Percentiles rank a stretch among this genome's conserved stretches.
These are phyloP conservation scores for Priceomyces fermenticarens DNA, from an alignment of 805 yeast species.

Conservation along the genomic window DNA sequence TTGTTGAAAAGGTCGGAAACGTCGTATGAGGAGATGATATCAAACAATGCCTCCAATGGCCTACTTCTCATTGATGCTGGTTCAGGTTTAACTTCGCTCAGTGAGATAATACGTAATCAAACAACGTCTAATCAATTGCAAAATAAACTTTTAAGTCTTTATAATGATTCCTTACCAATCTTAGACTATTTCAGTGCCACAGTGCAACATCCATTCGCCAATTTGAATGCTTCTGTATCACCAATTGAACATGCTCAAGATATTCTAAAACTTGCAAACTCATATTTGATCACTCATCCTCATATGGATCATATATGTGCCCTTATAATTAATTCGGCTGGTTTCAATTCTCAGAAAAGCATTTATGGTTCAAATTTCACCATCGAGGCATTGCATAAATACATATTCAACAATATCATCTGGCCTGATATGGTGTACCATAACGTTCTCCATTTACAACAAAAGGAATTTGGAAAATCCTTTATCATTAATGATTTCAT, in stretches of 20 bases:
- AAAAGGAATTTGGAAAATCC: constrained; percentile 10
- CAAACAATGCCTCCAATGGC: constrained; percentile 22
- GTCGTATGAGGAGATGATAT: constrained; percentile 37
- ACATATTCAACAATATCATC: constrained; percentile 67
- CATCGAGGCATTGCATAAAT: constrained; percentile 45
- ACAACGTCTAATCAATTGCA: constrained; percentile 3
- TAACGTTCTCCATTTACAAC: constrained; percentile 20
- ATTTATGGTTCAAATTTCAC: constrained; percentile 57
- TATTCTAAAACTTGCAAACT: constrained; percentile 35
- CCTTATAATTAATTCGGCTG: constrained; percentile 69
- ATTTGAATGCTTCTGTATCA: constrained; percentile 11
- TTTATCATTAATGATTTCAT: constrained; percentile 16
- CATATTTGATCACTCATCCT: constrained; percentile 69
- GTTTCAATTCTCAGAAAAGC: constrained; percentile 36
- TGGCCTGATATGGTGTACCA: constrained; percentile 71
- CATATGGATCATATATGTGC: constrained; percentile 81
- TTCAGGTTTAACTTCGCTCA: constrained; percentile 57
- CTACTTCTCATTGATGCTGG: constrained; percentile 78
- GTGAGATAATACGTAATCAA: constrained; percentile 36
- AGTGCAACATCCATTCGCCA: constrained; percentile 22
- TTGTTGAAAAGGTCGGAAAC: constrained; percentile 55
- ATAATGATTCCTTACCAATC: constrained; percentile 26
- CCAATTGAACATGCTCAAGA: constrained; percentile 27
- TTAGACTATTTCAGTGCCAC: constrained; percentile 22
- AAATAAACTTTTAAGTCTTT: constrained; percentile 19